Evolutionary conservation across 192 early-diverging fungal species (phyloP).

Genomic region (Lunasporangiospora selenospora): DNA sequence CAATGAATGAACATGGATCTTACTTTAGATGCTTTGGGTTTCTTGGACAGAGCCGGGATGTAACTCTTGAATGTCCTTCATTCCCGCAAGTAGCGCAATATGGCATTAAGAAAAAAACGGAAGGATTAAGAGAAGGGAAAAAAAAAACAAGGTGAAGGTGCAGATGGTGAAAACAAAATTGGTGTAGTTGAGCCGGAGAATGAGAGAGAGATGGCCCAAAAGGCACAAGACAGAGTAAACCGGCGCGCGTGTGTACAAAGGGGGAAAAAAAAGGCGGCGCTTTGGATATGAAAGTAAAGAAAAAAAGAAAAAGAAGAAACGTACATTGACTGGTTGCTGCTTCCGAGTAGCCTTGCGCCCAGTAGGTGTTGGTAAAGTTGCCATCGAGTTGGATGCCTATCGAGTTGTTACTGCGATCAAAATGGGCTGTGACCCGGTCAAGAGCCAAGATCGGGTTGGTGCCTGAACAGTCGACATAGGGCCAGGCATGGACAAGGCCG

Average conservation of each 20-base stretch:
- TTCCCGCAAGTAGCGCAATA: neutral
- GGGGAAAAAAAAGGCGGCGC: no score
- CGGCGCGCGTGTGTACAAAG: no score
- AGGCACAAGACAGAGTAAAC: no score
- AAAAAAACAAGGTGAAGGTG: neutral
- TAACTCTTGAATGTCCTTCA: no score
- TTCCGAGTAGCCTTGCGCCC: constrained; percentile 35
- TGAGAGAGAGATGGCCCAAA: no score
- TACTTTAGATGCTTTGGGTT: neutral
- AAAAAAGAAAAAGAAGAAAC: neutral
- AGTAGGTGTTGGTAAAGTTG: constrained; percentile 32
- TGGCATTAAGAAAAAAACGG: neutral
- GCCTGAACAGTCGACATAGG: constrained; percentile 39
- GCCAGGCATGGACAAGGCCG: constrained; percentile 31
- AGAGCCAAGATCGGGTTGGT: constrained; percentile 27
- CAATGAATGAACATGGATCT: neutral
- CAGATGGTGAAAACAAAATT: neutral
- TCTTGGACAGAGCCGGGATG: no score
- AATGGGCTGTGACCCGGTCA: constrained; percentile 13
- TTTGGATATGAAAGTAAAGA: no score
- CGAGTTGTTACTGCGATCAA: constrained; percentile 35
- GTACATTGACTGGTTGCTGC: constrained; percentile 30
- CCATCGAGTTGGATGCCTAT: constrained; percentile 26
- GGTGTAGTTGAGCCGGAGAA: neutral
- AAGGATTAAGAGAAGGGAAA: neutral